A percentile compares a stretch with the other conserved stretches of the same genome.
phyloP scores from a whole-genome alignment of 2,329 filamentous ascomycete species.

The Sporothrix globosa region DNA sequence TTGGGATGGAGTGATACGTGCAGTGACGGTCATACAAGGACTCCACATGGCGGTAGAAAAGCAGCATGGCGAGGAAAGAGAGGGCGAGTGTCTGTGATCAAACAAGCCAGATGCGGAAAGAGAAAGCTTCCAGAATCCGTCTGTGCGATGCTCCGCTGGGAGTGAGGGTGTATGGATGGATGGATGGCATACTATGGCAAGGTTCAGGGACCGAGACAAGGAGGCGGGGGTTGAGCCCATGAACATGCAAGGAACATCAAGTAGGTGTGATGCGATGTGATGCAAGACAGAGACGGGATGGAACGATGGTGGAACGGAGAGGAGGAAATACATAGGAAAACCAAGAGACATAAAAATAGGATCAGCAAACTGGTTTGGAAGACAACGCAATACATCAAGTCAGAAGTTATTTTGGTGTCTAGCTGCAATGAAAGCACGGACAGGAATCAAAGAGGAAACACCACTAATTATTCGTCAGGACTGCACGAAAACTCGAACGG shows the following conservation, averaged over 20 bases:
- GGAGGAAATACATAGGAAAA: background rate
- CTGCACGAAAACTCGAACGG: background rate
- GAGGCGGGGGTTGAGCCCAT: background rate
- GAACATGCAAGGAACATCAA: slow-evolving; percentile 25
- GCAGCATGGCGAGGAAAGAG: background rate
- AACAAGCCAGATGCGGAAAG: background rate
- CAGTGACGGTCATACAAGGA: slow-evolving; percentile 15
- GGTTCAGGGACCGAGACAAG: slow-evolving; percentile 23
- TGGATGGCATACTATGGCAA: slow-evolving; percentile 23
- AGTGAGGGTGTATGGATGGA: slow-evolving; percentile 20
- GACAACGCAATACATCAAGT: background rate
- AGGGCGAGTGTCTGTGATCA: slow-evolving; percentile 11
- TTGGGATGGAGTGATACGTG: slow-evolving; percentile 14
- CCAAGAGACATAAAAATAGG: background rate
- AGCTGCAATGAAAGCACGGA: background rate
- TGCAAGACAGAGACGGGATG: background rate
- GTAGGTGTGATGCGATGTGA: slow-evolving; percentile 19
- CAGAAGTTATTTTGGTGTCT: background rate
- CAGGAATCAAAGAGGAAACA: background rate
- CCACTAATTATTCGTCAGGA: background rate
- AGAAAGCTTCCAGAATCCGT: slow-evolving; percentile 21
- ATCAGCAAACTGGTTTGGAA: slow-evolving; percentile 1
- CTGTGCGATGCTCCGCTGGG: background rate
- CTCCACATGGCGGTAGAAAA: background rate
- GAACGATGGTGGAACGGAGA: slow-evolving; percentile 4